Percentiles rank a stretch among this genome's conserved stretches.
phyloP scores from a whole-genome alignment of 129 eudicot species.

The Solidago caesia region DNA sequence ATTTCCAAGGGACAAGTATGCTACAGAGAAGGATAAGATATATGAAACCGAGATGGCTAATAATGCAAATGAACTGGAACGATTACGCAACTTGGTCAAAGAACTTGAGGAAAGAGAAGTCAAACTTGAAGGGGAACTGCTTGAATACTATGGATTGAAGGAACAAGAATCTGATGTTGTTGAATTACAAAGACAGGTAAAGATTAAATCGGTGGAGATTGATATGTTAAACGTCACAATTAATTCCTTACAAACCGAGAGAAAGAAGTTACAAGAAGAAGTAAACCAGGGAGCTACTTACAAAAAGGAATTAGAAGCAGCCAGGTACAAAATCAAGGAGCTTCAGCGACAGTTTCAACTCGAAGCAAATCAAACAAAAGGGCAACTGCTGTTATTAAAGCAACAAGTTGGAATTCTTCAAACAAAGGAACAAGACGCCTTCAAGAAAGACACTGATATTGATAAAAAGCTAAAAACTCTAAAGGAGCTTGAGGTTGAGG shows the following conservation, averaged over 20 bases:
- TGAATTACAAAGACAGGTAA: constrained; percentile 86
- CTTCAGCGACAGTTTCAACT: constrained; percentile 90
- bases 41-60: constrained; percentile 83
- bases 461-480: constrained; percentile 73
- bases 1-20: constrained; percentile 53
- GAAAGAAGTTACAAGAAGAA: constrained; percentile 89
- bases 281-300: constrained; percentile 47
- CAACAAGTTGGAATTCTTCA: constrained; percentile 92
- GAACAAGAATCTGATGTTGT: constrained; percentile 87
- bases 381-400: constrained; percentile 81
- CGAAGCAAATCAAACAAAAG: constrained; percentile 92
- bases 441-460: constrained; percentile 58
- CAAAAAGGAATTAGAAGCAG: constrained; percentile 73
- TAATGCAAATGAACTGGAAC: constrained; percentile 71
- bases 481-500: constrained; percentile 79
- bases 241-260: constrained; percentile 80
- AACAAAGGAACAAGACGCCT: constrained; percentile 71
- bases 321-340: constrained; percentile 84
- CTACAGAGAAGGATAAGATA: constrained; percentile 44
- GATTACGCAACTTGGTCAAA: constrained; percentile 69
- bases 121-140: constrained; percentile 92
- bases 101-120: constrained; percentile 96
- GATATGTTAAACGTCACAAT: constrained; percentile 89
- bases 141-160: constrained; percentile 89
- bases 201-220: constrained; percentile 88